Percentiles rank a stretch among this genome's conserved stretches.
Evolutionary conservation across 106 monocot genomes (phyloP).

Genomic region (Chionographis japonica): DNA sequence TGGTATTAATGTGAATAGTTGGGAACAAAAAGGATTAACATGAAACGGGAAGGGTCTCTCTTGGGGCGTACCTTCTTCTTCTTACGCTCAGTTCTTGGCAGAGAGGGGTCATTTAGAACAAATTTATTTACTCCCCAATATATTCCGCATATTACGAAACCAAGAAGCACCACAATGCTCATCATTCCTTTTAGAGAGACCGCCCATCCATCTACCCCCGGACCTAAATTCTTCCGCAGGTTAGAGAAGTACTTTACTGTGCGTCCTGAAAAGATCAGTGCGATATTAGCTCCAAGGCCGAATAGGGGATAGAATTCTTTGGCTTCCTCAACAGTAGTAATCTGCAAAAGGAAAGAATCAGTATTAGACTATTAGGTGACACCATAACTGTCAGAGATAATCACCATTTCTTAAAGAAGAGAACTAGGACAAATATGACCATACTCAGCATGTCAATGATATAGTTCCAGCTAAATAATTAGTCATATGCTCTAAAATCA

Average conservation of each 20-base stretch:
- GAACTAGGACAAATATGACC: too few relatives aligned
- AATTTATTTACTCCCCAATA: conserved; percentile 90
- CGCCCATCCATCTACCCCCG: conserved; percentile 96
- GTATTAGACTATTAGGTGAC: background rate
- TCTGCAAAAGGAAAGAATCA: conserved; percentile 40
- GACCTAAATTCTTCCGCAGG: conserved; percentile 78
- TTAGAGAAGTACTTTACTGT: conserved; percentile 98
- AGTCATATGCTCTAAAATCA: too few relatives aligned
- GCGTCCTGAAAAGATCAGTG: conserved; percentile 90
- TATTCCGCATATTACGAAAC: conserved; percentile 60
- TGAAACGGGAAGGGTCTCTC: background rate
- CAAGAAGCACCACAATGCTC: conserved; percentile 87
- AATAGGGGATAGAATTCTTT: conserved; percentile 97
- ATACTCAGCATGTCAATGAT: too few relatives aligned
- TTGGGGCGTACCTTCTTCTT: conserved; percentile 48
- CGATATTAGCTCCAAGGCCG: conserved; percentile 93
- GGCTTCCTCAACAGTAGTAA: conserved; percentile 96
- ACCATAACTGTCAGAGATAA: too few relatives aligned
- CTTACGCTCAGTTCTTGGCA: conserved; percentile 64
- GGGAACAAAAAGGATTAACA: background rate
- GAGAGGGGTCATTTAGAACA: conserved; percentile 78
- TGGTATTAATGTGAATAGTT: conserved; percentile 2
- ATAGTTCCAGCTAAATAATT: too few relatives aligned
- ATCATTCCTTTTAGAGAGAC: conserved; percentile 96
- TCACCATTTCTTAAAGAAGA: too few relatives aligned